A percentile compares a stretch with the other conserved stretches of the same genome.
These are phyloP conservation scores for Choricystis sp. DNA, from an alignment of 139 green algal species.

Conservation along the genomic window DNA sequence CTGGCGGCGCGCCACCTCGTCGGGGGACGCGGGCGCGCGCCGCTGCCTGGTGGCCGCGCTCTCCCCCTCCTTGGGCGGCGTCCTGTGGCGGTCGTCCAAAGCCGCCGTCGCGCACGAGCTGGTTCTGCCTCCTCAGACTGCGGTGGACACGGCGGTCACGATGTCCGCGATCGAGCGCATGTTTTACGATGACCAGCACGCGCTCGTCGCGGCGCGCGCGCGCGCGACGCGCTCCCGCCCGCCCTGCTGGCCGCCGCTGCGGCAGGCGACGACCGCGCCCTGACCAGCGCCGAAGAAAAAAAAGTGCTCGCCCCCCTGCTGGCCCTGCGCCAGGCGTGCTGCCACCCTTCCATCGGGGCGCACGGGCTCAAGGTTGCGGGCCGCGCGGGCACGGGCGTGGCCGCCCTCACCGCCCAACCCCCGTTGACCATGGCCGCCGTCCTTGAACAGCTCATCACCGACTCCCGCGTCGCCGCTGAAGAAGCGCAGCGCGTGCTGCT, in stretches of 20 bases:
- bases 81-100: conserved; percentile 80
- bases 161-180: conserved; percentile 68
- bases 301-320: conserved; percentile 48
- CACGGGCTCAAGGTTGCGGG: conserved; percentile 34
- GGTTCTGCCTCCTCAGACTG: conserved; percentile 48
- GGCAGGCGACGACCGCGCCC: conserved; percentile 12
- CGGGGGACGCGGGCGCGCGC: conserved; percentile 9
- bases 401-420: neutral
- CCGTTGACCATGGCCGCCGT: conserved; percentile 78
- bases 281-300: conserved; percentile 31
- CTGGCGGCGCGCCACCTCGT: conserved; percentile 33
- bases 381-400: conserved; percentile 40
- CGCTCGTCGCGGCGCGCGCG: conserved; percentile 30
- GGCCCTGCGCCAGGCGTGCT: conserved; percentile 73
- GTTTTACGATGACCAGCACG: conserved; percentile 69
- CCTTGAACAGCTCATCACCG: conserved; percentile 35
- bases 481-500: conserved; percentile 67
- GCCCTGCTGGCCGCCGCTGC: conserved; percentile 2
- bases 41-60: conserved; percentile 25
- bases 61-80: conserved; percentile 27
- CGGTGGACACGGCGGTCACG: conserved; percentile 29
- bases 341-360: conserved; percentile 65
- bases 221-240: conserved; percentile 21
- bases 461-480: conserved; percentile 66
- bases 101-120: conserved; percentile 61